These are phyloP conservation scores for Fusarium lateritium DNA, from an alignment of 2,329 filamentous ascomycete species.

Conservation along the genomic window DNA sequence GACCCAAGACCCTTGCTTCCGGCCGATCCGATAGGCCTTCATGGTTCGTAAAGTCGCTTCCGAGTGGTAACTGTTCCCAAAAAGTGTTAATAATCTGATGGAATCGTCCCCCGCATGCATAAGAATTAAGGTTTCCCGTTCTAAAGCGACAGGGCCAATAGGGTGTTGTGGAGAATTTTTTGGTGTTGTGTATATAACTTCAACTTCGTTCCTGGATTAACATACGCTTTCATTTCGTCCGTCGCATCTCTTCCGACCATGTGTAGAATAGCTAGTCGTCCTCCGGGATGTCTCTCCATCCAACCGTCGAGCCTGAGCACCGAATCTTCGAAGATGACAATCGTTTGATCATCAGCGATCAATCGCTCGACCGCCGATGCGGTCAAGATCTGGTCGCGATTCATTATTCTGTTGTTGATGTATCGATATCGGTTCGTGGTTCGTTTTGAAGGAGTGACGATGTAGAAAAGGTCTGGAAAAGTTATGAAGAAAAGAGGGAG, in stretches of 20 bases:
- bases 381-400: conserved; percentile 61
- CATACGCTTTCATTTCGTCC: conserved; percentile 55
- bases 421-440: background rate
- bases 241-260: conserved; percentile 60
- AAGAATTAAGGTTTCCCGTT: background rate
- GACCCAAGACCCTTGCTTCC: conserved; percentile 68
- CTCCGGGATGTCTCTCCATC: conserved; percentile 72
- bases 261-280: conserved; percentile 71
- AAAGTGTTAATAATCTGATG: conserved; percentile 36
- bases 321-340: conserved; percentile 70
- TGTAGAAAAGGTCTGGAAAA: background rate
- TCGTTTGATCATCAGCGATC: conserved; percentile 68
- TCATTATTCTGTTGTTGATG: conserved; percentile 42
- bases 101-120: conserved; percentile 15
- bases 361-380: conserved; percentile 63
- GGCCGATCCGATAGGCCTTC: conserved; percentile 73
- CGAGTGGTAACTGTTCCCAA: conserved; percentile 68
- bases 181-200: conserved; percentile 17
- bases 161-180: conserved; percentile 17
- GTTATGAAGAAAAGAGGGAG: background rate
- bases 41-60: conserved; percentile 67
- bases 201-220: conserved; percentile 17
- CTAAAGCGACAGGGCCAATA: conserved; percentile 28
- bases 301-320: conserved; percentile 71
- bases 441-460: conserved; percentile 6